phyloP scores from a whole-genome alignment of 2,329 filamentous ascomycete species.

The Chaetomium sp. region DNA sequence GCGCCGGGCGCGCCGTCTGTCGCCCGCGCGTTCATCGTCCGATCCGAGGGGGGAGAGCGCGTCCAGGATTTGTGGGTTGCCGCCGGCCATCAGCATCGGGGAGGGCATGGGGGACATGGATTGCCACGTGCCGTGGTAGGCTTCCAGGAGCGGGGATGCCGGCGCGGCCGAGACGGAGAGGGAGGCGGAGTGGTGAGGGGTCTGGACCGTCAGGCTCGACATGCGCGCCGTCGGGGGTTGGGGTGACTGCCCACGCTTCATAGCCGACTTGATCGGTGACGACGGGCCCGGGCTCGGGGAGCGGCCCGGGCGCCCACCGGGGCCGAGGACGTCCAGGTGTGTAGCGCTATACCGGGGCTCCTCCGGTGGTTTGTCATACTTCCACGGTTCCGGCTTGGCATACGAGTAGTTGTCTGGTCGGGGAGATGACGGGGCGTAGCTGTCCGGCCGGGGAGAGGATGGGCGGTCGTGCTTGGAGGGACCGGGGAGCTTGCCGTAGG shows the following conservation, averaged over 20 bases:
- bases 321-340: conserved; percentile 27
- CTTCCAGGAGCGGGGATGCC: conserved; percentile 82
- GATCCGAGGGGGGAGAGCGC: conserved; percentile 56
- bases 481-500: conserved; percentile 48
- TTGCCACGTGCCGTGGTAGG: conserved; percentile 92
- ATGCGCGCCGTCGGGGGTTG: conserved; percentile 53
- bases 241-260: conserved; percentile 49
- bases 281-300: conserved; percentile 36
- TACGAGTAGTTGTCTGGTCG: conserved; percentile 37
- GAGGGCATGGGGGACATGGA: conserved; percentile 94
- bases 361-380: conserved; percentile 43
- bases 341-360: conserved; percentile 30
- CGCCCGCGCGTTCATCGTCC: conserved; percentile 49
- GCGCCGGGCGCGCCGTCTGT: conserved; percentile 57
- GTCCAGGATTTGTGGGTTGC: conserved; percentile 46
- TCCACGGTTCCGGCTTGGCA: conserved; percentile 42
- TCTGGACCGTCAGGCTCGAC: conserved; percentile 56
- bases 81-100: conserved; percentile 62
- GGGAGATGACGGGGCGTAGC: conserved; percentile 32
- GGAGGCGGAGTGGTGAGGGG: conserved; percentile 45
- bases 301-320: conserved; percentile 28
- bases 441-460: conserved; percentile 34
- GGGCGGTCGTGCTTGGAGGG: conserved; percentile 28
- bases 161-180: conserved; percentile 62
- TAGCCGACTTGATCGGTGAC: conserved; percentile 40